These are phyloP conservation scores for Trapa bicornis DNA, from an alignment of 345 rosid species.

Conservation along the genomic window DNA sequence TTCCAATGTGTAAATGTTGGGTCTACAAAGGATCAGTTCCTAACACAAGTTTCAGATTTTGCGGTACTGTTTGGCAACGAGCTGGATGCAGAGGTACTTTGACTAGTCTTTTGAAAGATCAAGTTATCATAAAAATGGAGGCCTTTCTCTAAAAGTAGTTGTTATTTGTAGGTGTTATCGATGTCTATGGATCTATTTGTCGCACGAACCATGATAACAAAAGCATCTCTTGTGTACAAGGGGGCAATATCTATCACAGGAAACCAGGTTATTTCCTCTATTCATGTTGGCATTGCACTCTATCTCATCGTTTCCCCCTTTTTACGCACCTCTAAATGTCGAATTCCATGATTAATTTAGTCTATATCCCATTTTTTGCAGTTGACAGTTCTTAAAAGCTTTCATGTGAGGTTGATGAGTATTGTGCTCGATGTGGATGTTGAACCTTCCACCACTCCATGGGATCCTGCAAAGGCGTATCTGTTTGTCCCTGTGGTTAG, in stretches of 20 bases:
- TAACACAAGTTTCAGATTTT: constrained; percentile 74
- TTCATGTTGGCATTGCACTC: constrained; percentile 1
- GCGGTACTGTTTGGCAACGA: constrained; percentile 91
- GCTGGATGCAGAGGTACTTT: constrained; percentile 99
- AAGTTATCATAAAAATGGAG: background rate
- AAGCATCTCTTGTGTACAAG: constrained; percentile 90
- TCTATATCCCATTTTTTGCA: constrained; percentile 26
- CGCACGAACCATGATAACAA: constrained; percentile 94
- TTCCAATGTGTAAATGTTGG: constrained; percentile 55
- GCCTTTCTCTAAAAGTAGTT: constrained; percentile 7
- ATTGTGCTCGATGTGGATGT: constrained; percentile 98
- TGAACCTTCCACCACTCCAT: constrained; percentile 96
- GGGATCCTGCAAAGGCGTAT: constrained; percentile 99
- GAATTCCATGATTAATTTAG: constrained; percentile 6
- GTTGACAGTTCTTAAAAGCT: constrained; percentile 82
- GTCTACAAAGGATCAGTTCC: constrained; percentile 74
- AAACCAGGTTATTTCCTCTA: constrained; percentile 49
- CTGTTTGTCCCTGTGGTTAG: constrained; percentile 86
- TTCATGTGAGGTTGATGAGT: constrained; percentile 98
- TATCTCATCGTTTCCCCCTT: background rate
- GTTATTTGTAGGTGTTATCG: constrained; percentile 82
- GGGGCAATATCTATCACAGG: constrained; percentile 56
- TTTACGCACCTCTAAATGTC: background rate
- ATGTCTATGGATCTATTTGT: constrained; percentile 99
- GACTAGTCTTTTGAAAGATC: constrained; percentile 1